Evolutionary conservation across 2,329 filamentous ascomycete species (phyloP), one percentile per base, ranked within the genome.

Genomic region (Exophiala calicioides): DNA sequence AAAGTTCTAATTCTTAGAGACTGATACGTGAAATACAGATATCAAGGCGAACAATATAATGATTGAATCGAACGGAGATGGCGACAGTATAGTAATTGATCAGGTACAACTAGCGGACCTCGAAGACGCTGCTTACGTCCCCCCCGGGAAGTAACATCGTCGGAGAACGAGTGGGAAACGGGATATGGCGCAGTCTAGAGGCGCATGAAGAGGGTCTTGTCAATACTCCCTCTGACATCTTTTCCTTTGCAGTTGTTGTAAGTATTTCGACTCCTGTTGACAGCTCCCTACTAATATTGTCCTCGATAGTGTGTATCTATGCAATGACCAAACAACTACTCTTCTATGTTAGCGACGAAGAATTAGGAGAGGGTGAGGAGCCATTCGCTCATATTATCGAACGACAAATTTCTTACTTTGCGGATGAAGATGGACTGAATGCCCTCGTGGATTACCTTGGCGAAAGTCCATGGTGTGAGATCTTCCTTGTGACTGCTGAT

Each of bases 331-430:
- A 68, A 54, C 62, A 61, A 38, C 63, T 73, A 36, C 66, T 73
- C 47, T 70, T 73, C 51, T 64, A 65, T 37, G 63, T 68, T 42
- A 62, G 60, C 45, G 60, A 67, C 33, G 58, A 64, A 26, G 60
- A 65, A 55, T 47, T 66, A 56, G 44, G 61, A 53, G 50, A 66
- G 58, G 50, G 63, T 58, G 55, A 62, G 21, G 67, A 70, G 31
- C 62, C 61, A n/a, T 60, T 70, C 34, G 64, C 63, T 32, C 60
- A 68, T 52, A 67, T 76, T 26, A 57, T 76, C 29, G 65, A 71
- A 51, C 68, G 69, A 16, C 73, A 75, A 52, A 65, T 76, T 10
- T 77, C 72, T 3, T 72, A 71, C 54, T 76, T 76, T 58, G 67
- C 66, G 31, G 67, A 76, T 51, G 60, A 62, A 59, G 59, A 72